Evolutionary conservation across 169 alveolate genomes (phyloP).

Genomic region (Plasmodium ovale): DNA sequence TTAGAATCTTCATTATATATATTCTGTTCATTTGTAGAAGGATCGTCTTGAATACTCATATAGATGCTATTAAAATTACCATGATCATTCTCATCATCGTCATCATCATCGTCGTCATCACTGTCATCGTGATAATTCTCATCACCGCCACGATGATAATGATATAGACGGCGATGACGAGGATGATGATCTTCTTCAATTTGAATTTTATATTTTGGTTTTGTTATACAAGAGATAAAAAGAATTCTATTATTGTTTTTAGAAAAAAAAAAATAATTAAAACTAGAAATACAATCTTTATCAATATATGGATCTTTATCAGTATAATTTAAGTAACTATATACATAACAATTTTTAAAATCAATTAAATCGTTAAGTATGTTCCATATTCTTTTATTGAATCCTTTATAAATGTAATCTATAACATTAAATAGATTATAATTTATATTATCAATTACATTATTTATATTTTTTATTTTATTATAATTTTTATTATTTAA

Average conservation of each 20-base stretch:
- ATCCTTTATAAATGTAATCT: slow-evolving; percentile 78
- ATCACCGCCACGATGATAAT: too few species aligned
- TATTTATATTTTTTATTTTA: slow-evolving; percentile 78
- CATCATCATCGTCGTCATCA: too few species aligned
- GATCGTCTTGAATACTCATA: slow-evolving; percentile 54
- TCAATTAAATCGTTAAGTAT: slow-evolving; percentile 83
- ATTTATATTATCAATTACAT: slow-evolving; percentile 82
- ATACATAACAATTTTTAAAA: slow-evolving; percentile 80
- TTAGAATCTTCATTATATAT: slow-evolving; percentile 38
- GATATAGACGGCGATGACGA: too few species aligned
- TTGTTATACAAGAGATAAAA: slow-evolving; percentile 82
- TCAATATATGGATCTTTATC: slow-evolving; percentile 84
- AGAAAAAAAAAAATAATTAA: slow-evolving; percentile 84
- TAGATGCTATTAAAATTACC: slow-evolving; percentile 53
- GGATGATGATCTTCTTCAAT: slow-evolving; percentile 68
- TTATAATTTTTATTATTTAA: slow-evolving; percentile 79
- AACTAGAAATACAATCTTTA: slow-evolving; percentile 79
- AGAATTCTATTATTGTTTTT: slow-evolving; percentile 82
- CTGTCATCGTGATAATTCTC: too few species aligned
- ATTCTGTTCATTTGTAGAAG: slow-evolving; percentile 29
- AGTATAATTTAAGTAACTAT: slow-evolving; percentile 81
- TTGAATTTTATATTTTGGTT: slow-evolving; percentile 76
- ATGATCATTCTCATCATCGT: too few species aligned
- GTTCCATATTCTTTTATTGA: slow-evolving; percentile 83
- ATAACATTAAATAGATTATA: slow-evolving; percentile 83